Percentiles rank a stretch among this genome's conserved stretches.
Evolutionary conservation across 2,329 filamentous ascomycete species (phyloP).

Genomic region (Talaromyces sp.): DNA sequence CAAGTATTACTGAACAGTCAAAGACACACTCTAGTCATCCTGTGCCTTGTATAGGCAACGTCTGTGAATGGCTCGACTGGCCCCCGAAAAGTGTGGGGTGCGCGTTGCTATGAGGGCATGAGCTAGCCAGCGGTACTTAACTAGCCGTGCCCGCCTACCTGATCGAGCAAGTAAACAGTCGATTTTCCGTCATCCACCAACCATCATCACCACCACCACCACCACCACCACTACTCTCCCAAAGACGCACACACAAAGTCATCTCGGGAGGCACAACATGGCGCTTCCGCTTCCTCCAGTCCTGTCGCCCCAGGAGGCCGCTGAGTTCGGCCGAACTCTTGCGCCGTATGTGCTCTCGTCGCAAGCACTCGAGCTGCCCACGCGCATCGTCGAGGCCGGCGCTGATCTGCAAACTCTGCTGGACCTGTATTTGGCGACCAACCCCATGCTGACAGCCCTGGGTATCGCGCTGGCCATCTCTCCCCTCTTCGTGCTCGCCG

Average conservation of each 20-base stretch:
- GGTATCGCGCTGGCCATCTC: constrained; percentile 67
- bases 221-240: background rate
- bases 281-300: constrained; percentile 62
- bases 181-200: background rate
- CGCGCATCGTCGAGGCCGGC: constrained; percentile 56
- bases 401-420: constrained; percentile 59
- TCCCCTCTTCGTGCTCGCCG: constrained; percentile 65
- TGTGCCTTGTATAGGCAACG: background rate
- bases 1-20: background rate
- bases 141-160: background rate
- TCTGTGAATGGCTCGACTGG: background rate
- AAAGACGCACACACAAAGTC: background rate
- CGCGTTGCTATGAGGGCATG: background rate
- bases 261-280: constrained; percentile 41
- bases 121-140: background rate
- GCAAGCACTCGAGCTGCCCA: constrained; percentile 66
- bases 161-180: background rate
- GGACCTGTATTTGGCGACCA: constrained; percentile 74
- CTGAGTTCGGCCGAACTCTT: constrained; percentile 69
- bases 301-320: constrained; percentile 65
- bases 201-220: background rate
- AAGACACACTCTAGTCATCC: background rate
- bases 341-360: constrained; percentile 59
- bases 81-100: background rate
- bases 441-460: constrained; percentile 74